Conservation (phyloP, 2,329 filamentous ascomycete genomes). For the Penicillium sp. region DNA sequence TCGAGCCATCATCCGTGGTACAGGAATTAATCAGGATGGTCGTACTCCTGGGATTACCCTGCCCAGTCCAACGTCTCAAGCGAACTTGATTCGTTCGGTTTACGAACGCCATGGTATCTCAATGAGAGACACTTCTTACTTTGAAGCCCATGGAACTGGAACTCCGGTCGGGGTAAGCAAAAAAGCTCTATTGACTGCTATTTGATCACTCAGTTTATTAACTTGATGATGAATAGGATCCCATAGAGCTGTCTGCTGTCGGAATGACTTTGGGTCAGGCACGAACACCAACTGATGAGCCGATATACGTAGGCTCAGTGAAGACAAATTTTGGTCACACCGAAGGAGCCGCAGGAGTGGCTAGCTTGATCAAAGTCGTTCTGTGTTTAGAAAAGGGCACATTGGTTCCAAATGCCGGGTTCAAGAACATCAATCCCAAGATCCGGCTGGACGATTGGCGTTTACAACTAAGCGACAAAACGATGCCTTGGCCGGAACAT, state of each 20-base stretch:
- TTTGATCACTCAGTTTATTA: fast-evolving
- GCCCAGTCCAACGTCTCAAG: constrained; percentile 39
- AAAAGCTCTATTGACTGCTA: not conserved
- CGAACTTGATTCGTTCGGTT: constrained; percentile 33
- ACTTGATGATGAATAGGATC: constrained; percentile 8
- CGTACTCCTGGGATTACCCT: constrained; percentile 41
- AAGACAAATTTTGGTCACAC: constrained; percentile 47
- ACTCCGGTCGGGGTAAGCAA: constrained; percentile 32
- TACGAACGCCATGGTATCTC: constrained; percentile 30
- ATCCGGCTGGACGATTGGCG: constrained; percentile 34
- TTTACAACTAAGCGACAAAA: constrained; percentile 14
- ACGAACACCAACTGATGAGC: constrained; percentile 13
- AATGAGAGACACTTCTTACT: constrained; percentile 26
- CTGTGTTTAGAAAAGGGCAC: constrained; percentile 41
- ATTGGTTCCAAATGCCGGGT: constrained; percentile 47
- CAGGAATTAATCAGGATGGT: constrained; percentile 34
- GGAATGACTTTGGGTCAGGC: constrained; percentile 16
- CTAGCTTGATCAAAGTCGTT: constrained; percentile 49
- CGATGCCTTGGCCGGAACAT: constrained; percentile 21
- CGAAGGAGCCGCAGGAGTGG: constrained; percentile 52
- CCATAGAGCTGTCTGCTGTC: constrained; percentile 18
- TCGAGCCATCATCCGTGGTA: constrained; percentile 24
- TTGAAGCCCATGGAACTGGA: constrained; percentile 45
- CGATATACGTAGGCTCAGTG: constrained; percentile 29
- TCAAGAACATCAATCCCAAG: constrained; percentile 42